Percentiles rank a stretch among this genome's conserved stretches.
Conservation (phyloP, 768 basidiomycete species). For the Punctularia strigosozonata region DNA sequence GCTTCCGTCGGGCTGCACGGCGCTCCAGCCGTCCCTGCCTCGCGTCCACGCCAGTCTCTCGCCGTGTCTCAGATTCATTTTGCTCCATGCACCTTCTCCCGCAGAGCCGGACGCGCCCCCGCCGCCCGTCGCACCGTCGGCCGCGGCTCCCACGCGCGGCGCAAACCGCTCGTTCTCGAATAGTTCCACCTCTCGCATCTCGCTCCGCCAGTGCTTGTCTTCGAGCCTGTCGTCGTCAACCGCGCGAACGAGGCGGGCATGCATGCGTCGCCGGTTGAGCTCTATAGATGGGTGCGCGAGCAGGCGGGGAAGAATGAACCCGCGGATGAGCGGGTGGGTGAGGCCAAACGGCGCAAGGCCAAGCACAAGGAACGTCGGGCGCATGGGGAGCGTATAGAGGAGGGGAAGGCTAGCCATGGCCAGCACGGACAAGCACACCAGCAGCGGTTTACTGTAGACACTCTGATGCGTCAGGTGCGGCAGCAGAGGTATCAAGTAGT, state of each 20-base stretch:
- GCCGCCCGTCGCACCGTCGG: conserved; percentile 2
- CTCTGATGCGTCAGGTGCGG: conserved; percentile 39
- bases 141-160: conserved; percentile 8
- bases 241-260: conserved; percentile 18
- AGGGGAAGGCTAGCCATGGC: conserved; percentile 22
- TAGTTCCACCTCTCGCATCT: conserved; percentile 58
- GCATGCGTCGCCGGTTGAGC: conserved; percentile 2
- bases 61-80: conserved; percentile 20
- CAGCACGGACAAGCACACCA: conserved; percentile 33
- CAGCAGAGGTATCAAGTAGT: conserved; percentile 37
- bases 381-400: conserved; percentile 23
- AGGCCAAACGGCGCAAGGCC: conserved; percentile 41
- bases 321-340: conserved; percentile 35
- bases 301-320: conserved; percentile 16
- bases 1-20: conserved; percentile 28
- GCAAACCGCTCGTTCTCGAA: conserved; percentile 73
- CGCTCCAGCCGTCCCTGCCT: conserved; percentile 61
- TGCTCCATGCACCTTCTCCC: conserved; percentile 23
- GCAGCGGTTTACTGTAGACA: conserved; percentile 40
- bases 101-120: conserved; percentile 8
- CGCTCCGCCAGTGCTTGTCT: conserved; percentile 52
- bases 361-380: conserved; percentile 32
- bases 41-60: conserved; percentile 64
- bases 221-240: conserved; percentile 56
- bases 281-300: background rate